These are phyloP conservation scores for Suillus decipiens DNA, from an alignment of 768 basidiomycete genomes.

Conservation along the genomic window DNA sequence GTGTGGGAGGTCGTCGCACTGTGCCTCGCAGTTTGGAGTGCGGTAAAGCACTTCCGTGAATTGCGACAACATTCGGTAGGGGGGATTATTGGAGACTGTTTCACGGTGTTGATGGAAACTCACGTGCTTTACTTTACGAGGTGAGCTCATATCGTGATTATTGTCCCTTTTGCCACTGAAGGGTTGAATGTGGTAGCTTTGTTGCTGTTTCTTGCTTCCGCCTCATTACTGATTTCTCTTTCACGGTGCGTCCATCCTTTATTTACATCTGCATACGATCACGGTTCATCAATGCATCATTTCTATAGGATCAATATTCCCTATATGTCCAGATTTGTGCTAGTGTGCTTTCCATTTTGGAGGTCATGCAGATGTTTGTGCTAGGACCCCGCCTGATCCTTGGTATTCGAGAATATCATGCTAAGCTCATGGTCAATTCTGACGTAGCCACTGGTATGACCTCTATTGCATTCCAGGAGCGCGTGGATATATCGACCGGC, in stretches of 20 bases:
- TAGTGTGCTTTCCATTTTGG: not conserved
- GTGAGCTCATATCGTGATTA: not conserved
- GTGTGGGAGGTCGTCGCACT: not conserved
- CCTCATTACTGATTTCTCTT: not conserved
- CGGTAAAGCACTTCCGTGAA: not conserved
- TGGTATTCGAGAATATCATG: not conserved
- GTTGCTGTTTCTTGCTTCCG: not conserved
- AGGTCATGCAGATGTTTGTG: not conserved
- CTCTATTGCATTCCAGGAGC: not conserved
- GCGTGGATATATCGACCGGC: not conserved
- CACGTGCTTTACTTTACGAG: not conserved
- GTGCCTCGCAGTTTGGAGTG: not conserved
- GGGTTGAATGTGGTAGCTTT: not conserved
- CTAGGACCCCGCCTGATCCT: not conserved
- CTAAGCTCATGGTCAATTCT: not conserved
- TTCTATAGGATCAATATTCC: not conserved
- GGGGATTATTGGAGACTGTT: not conserved
- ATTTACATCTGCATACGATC: not conserved
- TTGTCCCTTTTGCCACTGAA: not conserved
- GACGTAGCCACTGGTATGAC: not conserved
- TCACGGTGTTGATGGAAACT: not conserved
- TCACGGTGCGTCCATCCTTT: not conserved
- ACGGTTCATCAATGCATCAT: not conserved
- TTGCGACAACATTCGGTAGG: not conserved
- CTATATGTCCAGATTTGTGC: no score